Conservation (phyloP, 257 asterid species). For the Solanum lycopersicoides region DNA sequence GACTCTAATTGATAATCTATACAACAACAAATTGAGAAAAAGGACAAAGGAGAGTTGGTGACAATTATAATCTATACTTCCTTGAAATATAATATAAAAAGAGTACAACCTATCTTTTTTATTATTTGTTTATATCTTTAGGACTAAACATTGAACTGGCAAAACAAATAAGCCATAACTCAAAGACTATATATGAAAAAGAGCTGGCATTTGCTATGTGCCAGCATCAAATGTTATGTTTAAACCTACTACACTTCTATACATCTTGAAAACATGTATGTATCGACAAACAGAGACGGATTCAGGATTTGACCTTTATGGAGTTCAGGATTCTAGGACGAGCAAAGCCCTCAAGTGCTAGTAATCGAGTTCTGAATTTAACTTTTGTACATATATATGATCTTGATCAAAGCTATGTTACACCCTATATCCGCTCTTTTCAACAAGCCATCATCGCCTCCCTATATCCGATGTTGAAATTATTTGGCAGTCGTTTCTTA, state of each 20-base stretch:
- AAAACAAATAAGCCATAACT: background rate
- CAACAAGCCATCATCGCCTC: conserved; percentile 10
- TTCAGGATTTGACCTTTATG: background rate
- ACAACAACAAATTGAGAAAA: background rate
- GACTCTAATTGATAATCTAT: background rate
- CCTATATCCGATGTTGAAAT: conserved; percentile 6
- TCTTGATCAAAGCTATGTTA: background rate
- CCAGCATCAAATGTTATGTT: background rate
- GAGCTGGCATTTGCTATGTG: background rate
- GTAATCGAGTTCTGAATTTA: background rate
- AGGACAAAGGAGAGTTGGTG: background rate
- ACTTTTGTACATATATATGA: background rate
- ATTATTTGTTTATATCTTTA: background rate
- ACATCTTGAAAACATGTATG: background rate
- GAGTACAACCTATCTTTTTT: background rate
- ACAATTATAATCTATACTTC: background rate
- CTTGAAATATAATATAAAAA: background rate
- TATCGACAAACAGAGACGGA: background rate
- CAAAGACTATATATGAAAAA: background rate
- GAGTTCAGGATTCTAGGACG: background rate
- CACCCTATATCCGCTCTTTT: background rate
- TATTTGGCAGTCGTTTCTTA: conserved; percentile 12
- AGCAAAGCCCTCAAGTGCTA: background rate
- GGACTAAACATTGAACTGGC: background rate
- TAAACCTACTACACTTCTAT: background rate